Conservation (phyloP, 805 yeast genomes). For the Ogataea trehaloabstinens region DNA sequence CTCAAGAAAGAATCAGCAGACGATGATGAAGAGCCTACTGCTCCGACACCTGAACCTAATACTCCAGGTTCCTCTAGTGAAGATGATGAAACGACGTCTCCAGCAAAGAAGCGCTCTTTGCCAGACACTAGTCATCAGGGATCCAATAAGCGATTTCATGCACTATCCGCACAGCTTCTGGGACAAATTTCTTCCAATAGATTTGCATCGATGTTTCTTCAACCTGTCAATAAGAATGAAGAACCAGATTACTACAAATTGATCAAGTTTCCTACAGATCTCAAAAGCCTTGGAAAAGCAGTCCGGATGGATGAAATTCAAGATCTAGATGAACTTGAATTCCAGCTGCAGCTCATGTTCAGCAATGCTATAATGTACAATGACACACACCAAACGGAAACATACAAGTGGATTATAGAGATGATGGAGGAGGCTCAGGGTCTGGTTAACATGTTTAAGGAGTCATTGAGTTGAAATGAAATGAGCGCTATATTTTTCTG, state of each 20-base stretch:
- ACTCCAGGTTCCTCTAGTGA: conserved; percentile 7
- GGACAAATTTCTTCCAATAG: conserved; percentile 67
- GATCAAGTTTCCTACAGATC: conserved; percentile 63
- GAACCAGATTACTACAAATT: conserved; percentile 69
- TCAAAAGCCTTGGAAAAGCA: conserved; percentile 57
- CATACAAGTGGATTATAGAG: conserved; percentile 59
- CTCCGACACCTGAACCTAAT: conserved; percentile 13
- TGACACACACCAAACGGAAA: conserved; percentile 54
- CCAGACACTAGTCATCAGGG: conserved; percentile 16
- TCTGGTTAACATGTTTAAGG: conserved; percentile 57
- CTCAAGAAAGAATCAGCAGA: neutral
- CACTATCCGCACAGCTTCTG: conserved; percentile 58
- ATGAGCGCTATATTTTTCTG: neutral
- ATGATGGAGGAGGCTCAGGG: conserved; percentile 68
- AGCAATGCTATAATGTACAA: conserved; percentile 85
- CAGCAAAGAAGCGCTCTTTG: conserved; percentile 18
- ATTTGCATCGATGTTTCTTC: conserved; percentile 69
- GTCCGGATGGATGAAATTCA: conserved; percentile 59
- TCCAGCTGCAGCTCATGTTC: conserved; percentile 73
- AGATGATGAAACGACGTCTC: neutral
- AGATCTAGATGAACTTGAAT: conserved; percentile 50
- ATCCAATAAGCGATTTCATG: conserved; percentile 53
- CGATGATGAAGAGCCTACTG: conserved; percentile 3
- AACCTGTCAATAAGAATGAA: conserved; percentile 63
- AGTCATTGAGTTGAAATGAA: conserved; percentile 23